Base-by-base conservation (phyloP, 1,284 basidiomycete genomes). In the Pterulicium gracile region DNA sequence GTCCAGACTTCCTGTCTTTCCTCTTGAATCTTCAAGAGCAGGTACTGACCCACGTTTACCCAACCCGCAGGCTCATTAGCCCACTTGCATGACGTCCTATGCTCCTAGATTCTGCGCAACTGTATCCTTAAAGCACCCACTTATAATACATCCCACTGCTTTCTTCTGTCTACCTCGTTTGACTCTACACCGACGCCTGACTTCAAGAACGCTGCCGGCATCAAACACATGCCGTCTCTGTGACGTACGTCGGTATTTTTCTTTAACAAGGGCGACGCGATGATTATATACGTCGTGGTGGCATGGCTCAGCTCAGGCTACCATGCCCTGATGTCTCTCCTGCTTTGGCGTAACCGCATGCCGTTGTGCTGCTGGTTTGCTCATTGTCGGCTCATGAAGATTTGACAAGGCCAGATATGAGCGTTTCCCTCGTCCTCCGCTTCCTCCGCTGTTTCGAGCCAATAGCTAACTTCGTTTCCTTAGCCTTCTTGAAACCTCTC, bases 61-160 rank as follows among this genome's bases (percentile, higher is more conserved):
- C n/a, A n/a, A n/a, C n/a, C n/a, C n/a, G n/a, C 59, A 92, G 89
- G 67, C 75, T 93, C 57, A 86, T 93, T 64, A 92, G 87, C 61
- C 89, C 89, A 36, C 77, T 92, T 55, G 89, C 89, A 61, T 93
- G 70, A 79, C 52, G 22, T 49, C 42, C 42, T 47, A 48, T 15
- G 20, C 47, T 27, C 45, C 27, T 42, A 19, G n/a, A n/a, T n/a
- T n/a, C n/a, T n/a, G n/a, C n/a, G n/a, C n/a, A n/a, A n/a, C n/a
- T n/a, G n/a, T n/a, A n/a, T n/a, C n/a, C n/a, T n/a, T n/a, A n/a
- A n/a, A n/a, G n/a, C n/a, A n/a, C n/a, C n/a, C n/a, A n/a, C n/a
- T n/a, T n/a, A n/a, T n/a, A n/a, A n/a, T n/a, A n/a, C n/a, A n/a
- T n/a, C n/a, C n/a, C n/a, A n/a, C n/a, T n/a, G n/a, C n/a, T n/a